Conservation (phyloP, 306 rosid genomes). For the Fragaria nilgerrensis region DNA sequence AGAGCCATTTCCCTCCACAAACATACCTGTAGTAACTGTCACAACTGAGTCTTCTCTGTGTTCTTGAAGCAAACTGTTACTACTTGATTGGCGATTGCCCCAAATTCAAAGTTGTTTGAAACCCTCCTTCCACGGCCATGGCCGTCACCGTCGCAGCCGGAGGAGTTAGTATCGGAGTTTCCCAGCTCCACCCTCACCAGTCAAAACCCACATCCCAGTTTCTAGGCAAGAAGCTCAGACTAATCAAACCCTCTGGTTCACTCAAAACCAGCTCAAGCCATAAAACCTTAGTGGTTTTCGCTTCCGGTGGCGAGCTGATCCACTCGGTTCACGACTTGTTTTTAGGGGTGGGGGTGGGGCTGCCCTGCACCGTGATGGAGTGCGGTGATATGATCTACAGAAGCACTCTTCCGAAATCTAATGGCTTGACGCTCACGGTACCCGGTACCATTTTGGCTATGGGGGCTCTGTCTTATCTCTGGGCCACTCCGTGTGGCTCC, state of each 20-base stretch:
- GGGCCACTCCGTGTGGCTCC: conserved; percentile 98
- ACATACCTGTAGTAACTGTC: conserved; percentile 44
- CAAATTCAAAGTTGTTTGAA: not conserved
- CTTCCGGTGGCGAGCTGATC: conserved; percentile 49
- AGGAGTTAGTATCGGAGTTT: conserved; percentile 50
- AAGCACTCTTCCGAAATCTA: conserved; percentile 81
- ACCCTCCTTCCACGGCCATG: conserved; percentile 29
- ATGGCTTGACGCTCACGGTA: conserved; percentile 59
- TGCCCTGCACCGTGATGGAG: conserved; percentile 92
- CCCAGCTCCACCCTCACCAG: conserved; percentile 49
- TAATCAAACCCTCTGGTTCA: conserved; percentile 32
- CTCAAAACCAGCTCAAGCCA: conserved; percentile 35
- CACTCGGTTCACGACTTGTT: conserved; percentile 55
- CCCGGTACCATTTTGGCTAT: conserved; percentile 77
- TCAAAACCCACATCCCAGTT: conserved; percentile 52
- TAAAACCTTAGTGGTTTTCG: conserved; percentile 27
- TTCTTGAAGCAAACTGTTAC: not conserved
- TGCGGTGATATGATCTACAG: conserved; percentile 91
- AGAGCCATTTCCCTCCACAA: conserved; percentile 52
- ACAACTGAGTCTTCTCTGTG: not conserved
- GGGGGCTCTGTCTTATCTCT: conserved; percentile 79
- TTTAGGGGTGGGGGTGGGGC: conserved; percentile 88
- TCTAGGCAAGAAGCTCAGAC: conserved; percentile 51
- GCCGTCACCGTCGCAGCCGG: conserved; percentile 53
- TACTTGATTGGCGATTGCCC: conserved; percentile 1